These are phyloP conservation scores for Pyracantha coccinea DNA, from an alignment of 331 rosid species.

Conservation along the genomic window DNA sequence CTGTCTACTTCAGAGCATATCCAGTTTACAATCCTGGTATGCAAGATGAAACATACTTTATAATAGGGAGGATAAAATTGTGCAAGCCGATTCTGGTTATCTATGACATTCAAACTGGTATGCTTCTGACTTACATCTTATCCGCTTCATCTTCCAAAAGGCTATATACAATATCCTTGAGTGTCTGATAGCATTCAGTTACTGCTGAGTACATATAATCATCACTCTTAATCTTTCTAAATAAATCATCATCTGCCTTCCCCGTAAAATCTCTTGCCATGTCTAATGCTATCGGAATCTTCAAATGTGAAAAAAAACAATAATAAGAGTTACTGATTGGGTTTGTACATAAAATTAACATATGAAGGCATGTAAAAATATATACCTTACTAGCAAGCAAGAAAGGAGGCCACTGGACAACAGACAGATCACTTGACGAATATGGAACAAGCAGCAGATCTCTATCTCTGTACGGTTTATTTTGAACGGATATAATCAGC, in stretches of 20 bases:
- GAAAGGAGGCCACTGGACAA: slow-evolving; percentile 99
- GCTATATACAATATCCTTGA: slow-evolving; percentile 40
- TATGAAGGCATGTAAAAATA: slow-evolving; percentile 13
- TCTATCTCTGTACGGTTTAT: slow-evolving; percentile 56
- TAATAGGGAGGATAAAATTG: not conserved
- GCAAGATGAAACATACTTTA: slow-evolving; percentile 15
- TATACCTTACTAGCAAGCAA: slow-evolving; percentile 94
- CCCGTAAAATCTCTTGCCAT: slow-evolving; percentile 93
- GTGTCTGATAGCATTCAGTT: slow-evolving; percentile 84
- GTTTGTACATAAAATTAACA: slow-evolving; percentile 3
- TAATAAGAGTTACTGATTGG: slow-evolving; percentile 11
- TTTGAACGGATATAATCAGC: slow-evolving; percentile 24
- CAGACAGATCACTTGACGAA: slow-evolving; percentile 45
- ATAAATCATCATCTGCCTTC: slow-evolving; percentile 63
- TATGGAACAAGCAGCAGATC: slow-evolving; percentile 85
- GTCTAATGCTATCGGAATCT: slow-evolving; percentile 98
- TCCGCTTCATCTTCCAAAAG: slow-evolving; percentile 52
- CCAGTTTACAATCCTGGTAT: slow-evolving; percentile 38
- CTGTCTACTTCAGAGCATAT: slow-evolving; percentile 35
- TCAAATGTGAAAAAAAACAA: slow-evolving; percentile 21
- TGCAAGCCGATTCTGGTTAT: not conserved
- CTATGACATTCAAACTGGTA: not conserved
- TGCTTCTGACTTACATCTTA: slow-evolving; percentile 42
- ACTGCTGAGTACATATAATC: slow-evolving; percentile 84
- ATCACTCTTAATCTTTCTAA: slow-evolving; percentile 60